Evolutionary conservation across 2,329 filamentous ascomycete species (phyloP), one percentile per base, ranked within the genome.

Genomic region (Lasiodiplodia hormozganensis): DNA sequence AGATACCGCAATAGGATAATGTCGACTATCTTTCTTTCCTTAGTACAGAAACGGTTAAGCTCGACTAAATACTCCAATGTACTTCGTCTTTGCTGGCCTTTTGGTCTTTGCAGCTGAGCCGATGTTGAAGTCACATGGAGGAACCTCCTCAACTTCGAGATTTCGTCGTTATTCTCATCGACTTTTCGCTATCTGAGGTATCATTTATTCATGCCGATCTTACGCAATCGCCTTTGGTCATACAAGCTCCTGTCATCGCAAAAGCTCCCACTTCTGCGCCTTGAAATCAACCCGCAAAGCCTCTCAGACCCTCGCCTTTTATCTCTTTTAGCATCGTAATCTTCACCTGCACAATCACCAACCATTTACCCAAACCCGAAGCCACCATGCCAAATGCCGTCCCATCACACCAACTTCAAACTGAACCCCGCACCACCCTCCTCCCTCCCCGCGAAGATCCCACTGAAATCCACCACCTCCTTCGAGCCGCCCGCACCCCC

Each of bases 371-470:
- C 43, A 47, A 16, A 47, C 18, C 40, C 18, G n/a, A 8, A 18
- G 8, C 18, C 18, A 18, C 43, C 7, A 10, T 8, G 3, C 43
- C n/a, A 10, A 18, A n/a, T 6, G 16, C 16, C 40, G 1, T 6
- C 40, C 7, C 38, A n/a, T 36, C 67, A 76, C 34, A 70, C 72
- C 73, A 80, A 75, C 73, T 76, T 76, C 62, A 80, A 69, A 65
- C 71, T 72, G 76, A 86, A 86, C 49, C 84, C 84, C 21, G 78
- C 83, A 4, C 84, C 84, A 66, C 76, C 81, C 74, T 83, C 80
- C 68, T 83, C 83, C 66, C 81, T 75, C 12, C 79, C 81, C n/a
- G 78, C 80, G 77, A 86, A 86, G 5, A 86, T 78, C 0, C 81
- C 80, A 69, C 83, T 83, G 65, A 85, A 84, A 72, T 85, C 82